A percentile compares a stretch with the other conserved stretches of the same genome.
phyloP scores from a whole-genome alignment of 2,329 filamentous ascomycete genomes.

The Ophiosphaerella narmari region DNA sequence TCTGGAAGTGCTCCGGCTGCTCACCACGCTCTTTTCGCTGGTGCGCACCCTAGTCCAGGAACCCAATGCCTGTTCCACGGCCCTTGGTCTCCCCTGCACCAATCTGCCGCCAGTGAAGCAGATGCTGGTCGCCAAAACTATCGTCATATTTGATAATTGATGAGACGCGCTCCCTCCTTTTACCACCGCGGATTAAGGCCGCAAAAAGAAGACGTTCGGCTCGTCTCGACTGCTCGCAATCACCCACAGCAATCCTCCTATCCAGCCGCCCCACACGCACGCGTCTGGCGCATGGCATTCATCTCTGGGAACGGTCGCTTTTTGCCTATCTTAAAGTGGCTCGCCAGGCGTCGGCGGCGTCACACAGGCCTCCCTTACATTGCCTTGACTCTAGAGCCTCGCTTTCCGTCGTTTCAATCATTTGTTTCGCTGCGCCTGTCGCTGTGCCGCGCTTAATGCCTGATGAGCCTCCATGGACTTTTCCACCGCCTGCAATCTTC shows the following conservation, averaged over 20 bases:
- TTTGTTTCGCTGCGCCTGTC: conserved; percentile 19
- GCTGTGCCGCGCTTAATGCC: conserved; percentile 12
- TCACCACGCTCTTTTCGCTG: conserved; percentile 16
- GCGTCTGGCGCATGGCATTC: conserved; percentile 27
- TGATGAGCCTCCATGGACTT: conserved; percentile 7
- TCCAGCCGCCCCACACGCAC: conserved; percentile 20
- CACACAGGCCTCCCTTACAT: conserved; percentile 31
- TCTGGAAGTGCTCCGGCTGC: conserved; percentile 33
- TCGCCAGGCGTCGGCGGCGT: conserved; percentile 25
- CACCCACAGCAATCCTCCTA: neutral
- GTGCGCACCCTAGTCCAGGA: conserved; percentile 16
- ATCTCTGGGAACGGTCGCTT: no score
- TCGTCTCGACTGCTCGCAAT: neutral
- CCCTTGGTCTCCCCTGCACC: conserved; percentile 14
- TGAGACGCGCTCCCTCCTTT: conserved; percentile 30
- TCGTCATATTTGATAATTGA: conserved; percentile 35
- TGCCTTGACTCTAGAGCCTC: conserved; percentile 8
- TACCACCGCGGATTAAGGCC: conserved; percentile 25
- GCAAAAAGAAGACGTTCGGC: conserved; percentile 13
- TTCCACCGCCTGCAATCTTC: conserved; percentile 10
- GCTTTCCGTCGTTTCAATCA: conserved; percentile 2
- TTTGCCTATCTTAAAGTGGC: conserved; percentile 30
- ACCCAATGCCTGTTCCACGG: conserved; percentile 14
- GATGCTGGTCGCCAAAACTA: conserved; percentile 26
- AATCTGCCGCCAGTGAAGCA: conserved; percentile 14